Base-by-base conservation (phyloP, 2,329 filamentous ascomycete genomes). In the Exophiala mesophila region DNA sequence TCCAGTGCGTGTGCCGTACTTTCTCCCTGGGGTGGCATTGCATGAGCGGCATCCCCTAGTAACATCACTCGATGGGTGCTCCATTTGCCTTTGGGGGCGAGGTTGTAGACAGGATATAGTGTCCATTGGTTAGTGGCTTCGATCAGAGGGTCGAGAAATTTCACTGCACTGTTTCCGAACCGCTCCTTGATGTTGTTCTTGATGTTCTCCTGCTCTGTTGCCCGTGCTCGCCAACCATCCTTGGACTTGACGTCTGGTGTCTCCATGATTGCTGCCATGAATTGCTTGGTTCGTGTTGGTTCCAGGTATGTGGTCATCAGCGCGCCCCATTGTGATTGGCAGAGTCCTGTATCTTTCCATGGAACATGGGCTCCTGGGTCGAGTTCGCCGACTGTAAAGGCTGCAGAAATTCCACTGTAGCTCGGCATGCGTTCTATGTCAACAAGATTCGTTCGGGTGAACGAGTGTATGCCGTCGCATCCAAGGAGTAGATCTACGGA, bases 31-130 rank as follows among this genome's bases (percentile, higher is more conserved):
- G 39, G 45, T 3, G 45, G 39, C 36, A 46, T 46, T 7, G 67
- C 68, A 52, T 71, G 68, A 36, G 69, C 68, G 21, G 66, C 65
- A 44, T 72, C 68, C 3, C 68, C 68, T 4, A 71, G 62, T 24
- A 71, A 54, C 60, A 70, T 67, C 2, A 64, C 61, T 26, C 23
- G 23, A 26, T 26, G 23, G 0, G 67, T 70, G 2, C 60, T 58
- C 69, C 68, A 71, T 41, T 63, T 68, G 1, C 67, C 67, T 9
- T 60, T 54, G 36, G 69, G 68, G 2, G 58, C 59, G 1, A 71
- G 59, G 5, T 64, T 70, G 50, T 66, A 72, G 2, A 71, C 66
- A 8, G 47, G 47, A 19, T 68, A 71, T 29, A 71, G 56, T 46
- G 58, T 70, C 50, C 70, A 61, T 40, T 69, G 15, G 62, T 64